Base-by-base conservation (phyloP, 768 basidiomycete genomes). In the Rhodosporidiobolus odoratus region DNA sequence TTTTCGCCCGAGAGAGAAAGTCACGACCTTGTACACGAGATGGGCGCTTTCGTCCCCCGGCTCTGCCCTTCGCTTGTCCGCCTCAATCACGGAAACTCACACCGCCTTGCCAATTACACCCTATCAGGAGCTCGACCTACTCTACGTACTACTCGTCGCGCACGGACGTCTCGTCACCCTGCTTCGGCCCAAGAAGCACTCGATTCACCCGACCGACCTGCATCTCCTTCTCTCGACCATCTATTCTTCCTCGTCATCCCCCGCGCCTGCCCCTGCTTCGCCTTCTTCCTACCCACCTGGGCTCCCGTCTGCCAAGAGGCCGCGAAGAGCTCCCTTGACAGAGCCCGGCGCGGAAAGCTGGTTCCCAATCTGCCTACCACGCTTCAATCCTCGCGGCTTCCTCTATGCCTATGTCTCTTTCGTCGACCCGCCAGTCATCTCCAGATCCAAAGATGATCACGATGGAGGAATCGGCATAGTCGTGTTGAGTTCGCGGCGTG, bases 351-450 rank as follows among this genome's bases (percentile, higher is more conserved):
- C 92, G 12, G 89, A 93, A 21, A 89, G 89, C 10, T 99, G 93
- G 92, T 85, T 98, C 13, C 96, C 96, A 4, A 85, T 99, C 57
- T 98, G 96, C 78, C 84, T 99, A 5, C 95, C 96, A 0, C 93
- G 92, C 79, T 98, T 91, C 83, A 92, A 97, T 77, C 83, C 91
- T 0, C 81, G 86, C 8, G 89, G 89, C 2, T 97, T 97, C 79
- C 87, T 95, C 35, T 92, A 99, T 78, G 89, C 91, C 19, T 96
- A 94, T 76, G 85, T 97, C 62, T 78, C 77, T 56, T 82, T 77
- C 66, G 48, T 79, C 48, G 25, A 45, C 79, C 81, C 43, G 77
- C 76, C 65, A 54, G 9, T 62, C 73, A 40, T 69, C 61, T 12
- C 70, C 66, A 38, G 71, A 56, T 25, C 38, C 34, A 30, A 27